These are phyloP conservation scores for Musa beccarii DNA, from an alignment of 176 grass and related monocot genomes.

Conservation along the genomic window DNA sequence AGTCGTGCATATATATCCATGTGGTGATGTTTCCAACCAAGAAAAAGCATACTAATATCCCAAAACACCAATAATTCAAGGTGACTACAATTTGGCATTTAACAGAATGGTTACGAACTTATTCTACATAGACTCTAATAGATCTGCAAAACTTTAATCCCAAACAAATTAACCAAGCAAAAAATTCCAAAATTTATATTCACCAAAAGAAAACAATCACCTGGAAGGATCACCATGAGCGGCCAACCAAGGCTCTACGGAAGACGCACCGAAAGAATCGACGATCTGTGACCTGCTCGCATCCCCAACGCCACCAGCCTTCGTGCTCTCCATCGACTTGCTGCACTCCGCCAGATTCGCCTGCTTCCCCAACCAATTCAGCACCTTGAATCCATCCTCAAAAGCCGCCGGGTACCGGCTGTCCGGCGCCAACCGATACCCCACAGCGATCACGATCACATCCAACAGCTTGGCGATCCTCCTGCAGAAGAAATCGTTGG, in stretches of 20 bases:
- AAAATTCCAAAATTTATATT: no score
- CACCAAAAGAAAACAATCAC: conserved; percentile 9
- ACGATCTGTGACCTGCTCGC: neutral
- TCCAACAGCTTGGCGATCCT: conserved; percentile 51
- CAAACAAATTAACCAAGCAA: no score
- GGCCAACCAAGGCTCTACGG: conserved; percentile 69
- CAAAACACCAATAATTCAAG: no score
- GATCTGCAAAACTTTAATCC: no score
- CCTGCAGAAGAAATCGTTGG: conserved; percentile 66
- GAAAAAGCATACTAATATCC: no score
- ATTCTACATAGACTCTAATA: no score
- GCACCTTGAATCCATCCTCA: conserved; percentile 53
- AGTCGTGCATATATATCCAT: no score
- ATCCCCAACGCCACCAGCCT: neutral
- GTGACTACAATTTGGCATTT: no score
- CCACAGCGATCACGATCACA: conserved; percentile 64
- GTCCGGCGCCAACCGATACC: conserved; percentile 60
- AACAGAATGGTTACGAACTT: no score
- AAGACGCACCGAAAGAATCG: conserved; percentile 45
- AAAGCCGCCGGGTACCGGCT: conserved; percentile 53
- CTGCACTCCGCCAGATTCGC: conserved; percentile 22
- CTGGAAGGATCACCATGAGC: conserved; percentile 74
- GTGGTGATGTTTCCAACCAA: no score
- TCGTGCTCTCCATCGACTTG: conserved; percentile 26
- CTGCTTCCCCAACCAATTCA: conserved; percentile 27